Conservation (phyloP, 2,329 filamentous ascomycete species). For the Aspergillus felis region DNA sequence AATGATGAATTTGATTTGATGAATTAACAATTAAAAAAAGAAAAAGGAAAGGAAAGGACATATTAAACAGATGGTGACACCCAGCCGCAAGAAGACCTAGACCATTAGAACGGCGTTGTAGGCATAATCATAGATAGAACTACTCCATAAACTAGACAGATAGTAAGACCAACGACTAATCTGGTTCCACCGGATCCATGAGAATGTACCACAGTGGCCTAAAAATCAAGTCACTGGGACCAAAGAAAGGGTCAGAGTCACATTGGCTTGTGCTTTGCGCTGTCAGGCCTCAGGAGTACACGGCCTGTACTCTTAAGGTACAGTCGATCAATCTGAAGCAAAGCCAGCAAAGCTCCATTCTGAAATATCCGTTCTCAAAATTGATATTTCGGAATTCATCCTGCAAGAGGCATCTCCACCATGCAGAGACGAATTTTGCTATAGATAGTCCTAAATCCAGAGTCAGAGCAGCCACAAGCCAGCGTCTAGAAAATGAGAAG, state of each 20-base stretch:
- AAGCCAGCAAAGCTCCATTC: not conserved
- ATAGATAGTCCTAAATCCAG: not conserved
- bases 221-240: conserved; percentile 8
- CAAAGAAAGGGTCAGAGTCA: not conserved
- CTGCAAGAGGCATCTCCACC: not conserved
- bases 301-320: conserved; percentile 1
- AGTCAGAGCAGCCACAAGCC: not conserved
- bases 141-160: conserved; percentile 6
- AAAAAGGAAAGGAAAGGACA: not conserved
- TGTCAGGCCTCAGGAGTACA: conserved; percentile 1
- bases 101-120: conserved; percentile 7
- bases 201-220: conserved; percentile 19
- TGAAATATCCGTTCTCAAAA: not conserved
- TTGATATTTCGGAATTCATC: not conserved
- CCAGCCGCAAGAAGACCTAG: conserved; percentile 6
- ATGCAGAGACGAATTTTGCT: not conserved
- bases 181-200: conserved; percentile 22
- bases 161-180: conserved; percentile 7
- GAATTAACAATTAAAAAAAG: not conserved
- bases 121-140: conserved; percentile 6
- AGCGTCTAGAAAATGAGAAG: not conserved
- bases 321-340: not conserved
- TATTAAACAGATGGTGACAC: conserved; percentile 10
- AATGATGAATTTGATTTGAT: not conserved
- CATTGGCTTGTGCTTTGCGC: not conserved